A percentile compares a stretch with the other conserved stretches of the same genome.
Evolutionary conservation across 1,284 basidiomycete genomes (phyloP).

Genomic region (Cutaneotrichosporon spelunceum): DNA sequence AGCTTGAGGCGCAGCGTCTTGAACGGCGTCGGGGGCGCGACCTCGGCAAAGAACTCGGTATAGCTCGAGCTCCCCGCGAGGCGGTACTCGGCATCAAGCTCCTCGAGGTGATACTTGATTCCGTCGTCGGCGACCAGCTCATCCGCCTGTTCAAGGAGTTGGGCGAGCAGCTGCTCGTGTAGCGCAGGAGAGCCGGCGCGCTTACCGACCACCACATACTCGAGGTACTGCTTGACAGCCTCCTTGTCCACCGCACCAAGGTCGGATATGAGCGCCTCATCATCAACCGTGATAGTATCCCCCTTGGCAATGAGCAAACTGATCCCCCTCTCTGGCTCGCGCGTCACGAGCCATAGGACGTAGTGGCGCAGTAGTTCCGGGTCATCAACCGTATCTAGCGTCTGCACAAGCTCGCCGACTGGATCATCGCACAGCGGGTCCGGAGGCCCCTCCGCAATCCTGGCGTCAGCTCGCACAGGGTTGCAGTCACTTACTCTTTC

Average conservation of each 20-base stretch:
- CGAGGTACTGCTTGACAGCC: slow-evolving; percentile 68
- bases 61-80: slow-evolving; percentile 33
- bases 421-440: slow-evolving; percentile 69
- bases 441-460: slow-evolving; percentile 65
- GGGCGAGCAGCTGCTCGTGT: slow-evolving; percentile 39
- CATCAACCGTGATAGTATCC: slow-evolving; percentile 57
- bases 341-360: slow-evolving; percentile 73
- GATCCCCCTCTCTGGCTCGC: slow-evolving; percentile 55
- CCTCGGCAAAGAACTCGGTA: slow-evolving; percentile 44
- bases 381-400: slow-evolving; percentile 64
- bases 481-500: slow-evolving; percentile 60
- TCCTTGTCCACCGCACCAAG: slow-evolving; percentile 47
- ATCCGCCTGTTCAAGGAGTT: slow-evolving; percentile 36
- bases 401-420: slow-evolving; percentile 62
- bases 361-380: slow-evolving; percentile 65
- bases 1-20: slow-evolving; percentile 72
- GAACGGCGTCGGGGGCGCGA: slow-evolving; percentile 63
- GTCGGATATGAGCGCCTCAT: slow-evolving; percentile 44
- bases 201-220: slow-evolving; percentile 70
- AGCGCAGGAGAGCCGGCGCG: slow-evolving; percentile 50
- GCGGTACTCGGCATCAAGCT: slow-evolving; percentile 50
- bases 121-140: slow-evolving; percentile 43
- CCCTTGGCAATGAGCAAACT: slow-evolving; percentile 54
- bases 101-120: slow-evolving; percentile 49
- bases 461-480: slow-evolving; percentile 39